phyloP scores from a whole-genome alignment of 441 rosid genomes.

The Aleurites moluccanus region DNA sequence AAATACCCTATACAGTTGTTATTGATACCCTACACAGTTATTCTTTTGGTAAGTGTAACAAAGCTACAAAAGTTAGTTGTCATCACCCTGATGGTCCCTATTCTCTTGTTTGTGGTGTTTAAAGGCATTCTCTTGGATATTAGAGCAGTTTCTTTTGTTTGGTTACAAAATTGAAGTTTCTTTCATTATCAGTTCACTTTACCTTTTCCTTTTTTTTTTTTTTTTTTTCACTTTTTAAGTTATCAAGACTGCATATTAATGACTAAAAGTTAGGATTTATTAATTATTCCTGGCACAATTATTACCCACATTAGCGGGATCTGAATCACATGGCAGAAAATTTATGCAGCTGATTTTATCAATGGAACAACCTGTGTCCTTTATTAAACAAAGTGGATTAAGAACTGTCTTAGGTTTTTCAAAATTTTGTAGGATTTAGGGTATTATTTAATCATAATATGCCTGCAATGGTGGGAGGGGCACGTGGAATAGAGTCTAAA shows the following conservation, averaged over 20 bases:
- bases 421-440: too few relatives aligned
- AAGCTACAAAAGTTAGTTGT: background rate
- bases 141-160: background rate
- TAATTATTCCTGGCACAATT: constrained; percentile 21
- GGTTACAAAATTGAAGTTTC: constrained; percentile 10
- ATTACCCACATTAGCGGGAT: constrained; percentile 13
- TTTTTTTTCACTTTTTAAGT: background rate
- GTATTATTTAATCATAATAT: background rate
- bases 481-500: background rate
- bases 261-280: constrained; percentile 11
- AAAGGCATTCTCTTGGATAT: background rate
- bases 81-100: constrained; percentile 18
- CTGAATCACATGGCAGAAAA: constrained; percentile 19
- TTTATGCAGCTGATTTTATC: background rate
- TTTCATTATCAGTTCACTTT: constrained; percentile 5
- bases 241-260: background rate
- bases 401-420: constrained; percentile 13
- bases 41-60: constrained; percentile 9
- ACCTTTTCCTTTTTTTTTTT: background rate
- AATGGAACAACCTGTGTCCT: constrained; percentile 7
- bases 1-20: too few relatives aligned
- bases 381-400: background rate
- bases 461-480: background rate
- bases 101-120: constrained; percentile 2
- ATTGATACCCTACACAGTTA: too few relatives aligned